Evolutionary conservation across 371 early-diverging fungal species (phyloP).

Genomic region (Lichtheimia ornata): DNA sequence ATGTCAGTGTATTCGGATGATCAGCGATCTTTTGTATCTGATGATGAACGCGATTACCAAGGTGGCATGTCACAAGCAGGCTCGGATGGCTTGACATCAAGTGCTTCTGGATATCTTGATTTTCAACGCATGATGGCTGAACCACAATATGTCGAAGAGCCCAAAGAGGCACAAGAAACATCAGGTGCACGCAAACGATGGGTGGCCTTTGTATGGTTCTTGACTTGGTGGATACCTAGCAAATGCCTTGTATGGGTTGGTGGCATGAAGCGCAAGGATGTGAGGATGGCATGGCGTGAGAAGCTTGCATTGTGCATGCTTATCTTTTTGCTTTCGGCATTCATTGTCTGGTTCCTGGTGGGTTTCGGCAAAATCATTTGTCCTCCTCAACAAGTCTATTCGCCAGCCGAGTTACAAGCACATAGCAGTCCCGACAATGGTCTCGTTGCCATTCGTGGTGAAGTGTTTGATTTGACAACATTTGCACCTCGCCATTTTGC

Average conservation of each 20-base stretch:
- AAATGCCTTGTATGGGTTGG: slow-evolving; percentile 64
- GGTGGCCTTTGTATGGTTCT: slow-evolving; percentile 78
- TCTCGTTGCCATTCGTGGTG: slow-evolving; percentile 65
- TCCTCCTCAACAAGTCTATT: slow-evolving; percentile 72
- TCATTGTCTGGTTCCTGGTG: slow-evolving; percentile 87
- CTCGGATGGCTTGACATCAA: slow-evolving; percentile 22
- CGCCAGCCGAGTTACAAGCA: slow-evolving; percentile 50
- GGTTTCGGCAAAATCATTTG: slow-evolving; percentile 84
- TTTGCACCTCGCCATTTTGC: slow-evolving; percentile 57
- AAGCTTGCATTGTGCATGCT: slow-evolving; percentile 89
- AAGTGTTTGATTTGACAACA: slow-evolving; percentile 63
- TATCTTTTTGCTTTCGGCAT: slow-evolving; percentile 75
- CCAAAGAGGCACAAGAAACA: slow-evolving; percentile 21
- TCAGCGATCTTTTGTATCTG: slow-evolving; percentile 63
- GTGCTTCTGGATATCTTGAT: slow-evolving; percentile 17
- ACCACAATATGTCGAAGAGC: slow-evolving; percentile 8
- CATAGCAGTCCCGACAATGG: slow-evolving; percentile 42
- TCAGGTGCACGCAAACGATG: slow-evolving; percentile 64
- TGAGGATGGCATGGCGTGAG: slow-evolving; percentile 94
- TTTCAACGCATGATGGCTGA: slow-evolving; percentile 17
- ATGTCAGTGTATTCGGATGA: slow-evolving; percentile 50
- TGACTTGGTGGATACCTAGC: slow-evolving; percentile 89
- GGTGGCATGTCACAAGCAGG: slow-evolving; percentile 26
- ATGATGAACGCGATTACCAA: slow-evolving; percentile 43
- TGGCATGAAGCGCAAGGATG: slow-evolving; percentile 76